A percentile compares a stretch with the other conserved stretches of the same genome.
Conservation (phyloP, 345 rosid genomes). For the Moricandia arvensis region DNA sequence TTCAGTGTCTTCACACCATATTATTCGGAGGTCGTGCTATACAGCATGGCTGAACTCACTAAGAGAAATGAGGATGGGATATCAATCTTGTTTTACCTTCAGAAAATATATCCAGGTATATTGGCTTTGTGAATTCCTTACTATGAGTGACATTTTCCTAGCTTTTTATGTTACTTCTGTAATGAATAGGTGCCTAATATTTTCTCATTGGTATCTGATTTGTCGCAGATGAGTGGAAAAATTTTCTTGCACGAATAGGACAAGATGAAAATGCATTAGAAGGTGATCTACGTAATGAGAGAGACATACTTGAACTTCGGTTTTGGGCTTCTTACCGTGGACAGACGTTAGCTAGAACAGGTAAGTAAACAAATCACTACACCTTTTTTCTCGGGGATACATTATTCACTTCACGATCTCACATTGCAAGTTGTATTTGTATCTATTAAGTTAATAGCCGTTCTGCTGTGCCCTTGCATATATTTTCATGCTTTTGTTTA, state of each 20-base stretch:
- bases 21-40: slow-evolving; percentile 92
- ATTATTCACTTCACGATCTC: slow-evolving; percentile 9
- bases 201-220: slow-evolving; percentile 25
- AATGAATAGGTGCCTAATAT: slow-evolving; percentile 13
- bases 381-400: slow-evolving; percentile 7
- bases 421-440: slow-evolving; percentile 1
- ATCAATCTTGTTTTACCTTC: slow-evolving; percentile 92
- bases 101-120: slow-evolving; percentile 97
- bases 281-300: slow-evolving; percentile 65
- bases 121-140: not conserved
- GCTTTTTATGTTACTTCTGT: slow-evolving; percentile 10
- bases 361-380: slow-evolving; percentile 37
- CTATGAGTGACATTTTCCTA: slow-evolving; percentile 7
- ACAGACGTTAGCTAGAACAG: slow-evolving; percentile 95
- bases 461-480: slow-evolving; percentile 9
- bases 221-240: slow-evolving; percentile 92
- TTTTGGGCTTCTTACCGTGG: slow-evolving; percentile 99
- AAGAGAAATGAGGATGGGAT: slow-evolving; percentile 97
- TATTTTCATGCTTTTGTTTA: slow-evolving; percentile 12
- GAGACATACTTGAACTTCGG: slow-evolving; percentile 90
- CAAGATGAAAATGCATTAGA: slow-evolving; percentile 88
- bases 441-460: not conserved
- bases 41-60: slow-evolving; percentile 83
- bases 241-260: slow-evolving; percentile 96
- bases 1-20: slow-evolving; percentile 98